phyloP scores from a whole-genome alignment of 306 rosid genomes.

The Delonix regia region DNA sequence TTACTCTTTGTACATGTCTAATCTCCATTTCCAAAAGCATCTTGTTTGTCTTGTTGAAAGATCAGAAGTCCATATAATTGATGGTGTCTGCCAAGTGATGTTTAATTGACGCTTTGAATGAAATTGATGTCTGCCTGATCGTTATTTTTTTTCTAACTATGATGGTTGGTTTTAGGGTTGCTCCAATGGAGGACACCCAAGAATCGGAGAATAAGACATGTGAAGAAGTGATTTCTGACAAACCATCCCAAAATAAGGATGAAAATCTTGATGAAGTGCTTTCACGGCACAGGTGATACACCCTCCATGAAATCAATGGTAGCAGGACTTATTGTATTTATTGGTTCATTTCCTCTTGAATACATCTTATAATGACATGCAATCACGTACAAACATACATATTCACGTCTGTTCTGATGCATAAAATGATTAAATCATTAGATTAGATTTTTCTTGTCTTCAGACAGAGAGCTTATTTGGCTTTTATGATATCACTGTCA shows the following conservation, averaged over 20 bases:
- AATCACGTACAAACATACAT: background rate
- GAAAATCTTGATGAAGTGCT: constrained; percentile 86
- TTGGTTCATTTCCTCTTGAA: constrained; percentile 18
- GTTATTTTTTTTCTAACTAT: background rate
- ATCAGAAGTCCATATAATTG: background rate
- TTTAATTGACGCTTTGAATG: background rate
- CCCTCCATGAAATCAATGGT: constrained; percentile 14
- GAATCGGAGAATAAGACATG: constrained; percentile 47
- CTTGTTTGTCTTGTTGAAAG: constrained; percentile 5
- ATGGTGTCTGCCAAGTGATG: background rate
- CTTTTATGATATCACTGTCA: background rate
- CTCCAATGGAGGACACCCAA: constrained; percentile 66
- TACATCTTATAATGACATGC: background rate
- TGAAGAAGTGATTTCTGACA: constrained; percentile 58
- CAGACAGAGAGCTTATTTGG: background rate
- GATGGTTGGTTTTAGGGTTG: constrained; percentile 42
- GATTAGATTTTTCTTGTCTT: background rate
- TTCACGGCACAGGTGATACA: constrained; percentile 52
- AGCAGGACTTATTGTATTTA: background rate
- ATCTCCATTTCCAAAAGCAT: background rate
- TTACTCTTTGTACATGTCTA: background rate
- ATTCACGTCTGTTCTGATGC: background rate
- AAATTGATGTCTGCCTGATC: background rate
- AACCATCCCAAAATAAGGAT: constrained; percentile 44
- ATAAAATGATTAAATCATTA: background rate